Evolutionary conservation across 805 yeast genomes (phyloP).

Genomic region (Teunomyces gatunensis): DNA sequence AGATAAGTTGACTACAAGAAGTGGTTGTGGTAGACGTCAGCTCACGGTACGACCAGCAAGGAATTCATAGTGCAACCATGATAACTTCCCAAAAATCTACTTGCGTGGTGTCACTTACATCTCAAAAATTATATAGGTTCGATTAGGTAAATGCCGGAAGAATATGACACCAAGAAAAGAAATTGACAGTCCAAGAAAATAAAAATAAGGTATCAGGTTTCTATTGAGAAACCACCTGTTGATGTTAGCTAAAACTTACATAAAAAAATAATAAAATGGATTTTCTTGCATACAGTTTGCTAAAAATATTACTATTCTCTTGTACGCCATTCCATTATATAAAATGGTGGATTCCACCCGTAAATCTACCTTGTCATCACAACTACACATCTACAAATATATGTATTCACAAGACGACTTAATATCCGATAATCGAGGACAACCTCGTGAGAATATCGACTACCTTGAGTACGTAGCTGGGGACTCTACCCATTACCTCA

Average conservation of each 20-base stretch:
- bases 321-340: background rate
- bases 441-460: conserved; percentile 27
- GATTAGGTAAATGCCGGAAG: background rate
- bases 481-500: conserved; percentile 5
- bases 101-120: no score
- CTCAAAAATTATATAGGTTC: background rate
- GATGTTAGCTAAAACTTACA: conserved; percentile 1
- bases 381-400: background rate
- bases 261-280: background rate
- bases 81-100: no score
- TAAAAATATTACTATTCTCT: background rate
- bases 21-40: no score
- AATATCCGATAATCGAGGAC: background rate
- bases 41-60: no score
- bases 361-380: background rate
- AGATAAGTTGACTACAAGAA: no score
- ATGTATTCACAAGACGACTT: conserved; percentile 6
- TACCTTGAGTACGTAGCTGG: conserved; percentile 18
- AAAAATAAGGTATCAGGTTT: background rate
- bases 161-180: background rate
- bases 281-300: background rate
- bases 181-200: background rate
- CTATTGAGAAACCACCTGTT: conserved; percentile 1
- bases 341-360: background rate
- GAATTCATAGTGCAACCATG: no score